These are phyloP conservation scores for Penicillium salamii DNA, from an alignment of 495 filamentous ascomycete species.

Conservation along the genomic window DNA sequence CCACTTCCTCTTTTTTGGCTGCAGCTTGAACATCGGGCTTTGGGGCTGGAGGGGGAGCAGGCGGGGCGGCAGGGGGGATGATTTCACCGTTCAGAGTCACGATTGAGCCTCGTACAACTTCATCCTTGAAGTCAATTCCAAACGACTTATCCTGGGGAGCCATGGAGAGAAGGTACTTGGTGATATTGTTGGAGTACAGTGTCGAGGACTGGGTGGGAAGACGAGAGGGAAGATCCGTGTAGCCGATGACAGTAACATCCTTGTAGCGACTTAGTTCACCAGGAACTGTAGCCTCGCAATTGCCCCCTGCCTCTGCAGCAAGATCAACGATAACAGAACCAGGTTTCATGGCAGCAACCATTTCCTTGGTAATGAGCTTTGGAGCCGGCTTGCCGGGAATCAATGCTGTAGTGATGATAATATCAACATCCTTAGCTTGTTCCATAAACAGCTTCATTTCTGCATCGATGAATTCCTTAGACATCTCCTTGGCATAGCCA, in stretches of 20 bases:
- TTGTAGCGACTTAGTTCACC: conserved; percentile 65
- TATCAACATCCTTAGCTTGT: conserved; percentile 75
- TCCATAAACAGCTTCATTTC: conserved; percentile 85
- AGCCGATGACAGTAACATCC: conserved; percentile 77
- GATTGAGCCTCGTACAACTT: conserved; percentile 76
- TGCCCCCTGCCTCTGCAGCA: conserved; percentile 77
- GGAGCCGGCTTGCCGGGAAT: conserved; percentile 76
- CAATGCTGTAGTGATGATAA: conserved; percentile 78
- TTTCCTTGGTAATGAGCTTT: conserved; percentile 72
- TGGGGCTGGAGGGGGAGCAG: conserved; percentile 64
- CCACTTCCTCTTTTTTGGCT: conserved; percentile 52
- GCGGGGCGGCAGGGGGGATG: conserved; percentile 66
- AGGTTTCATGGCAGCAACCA: conserved; percentile 77
- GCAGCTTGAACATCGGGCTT: conserved; percentile 45
- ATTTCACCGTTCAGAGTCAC: conserved; percentile 72
- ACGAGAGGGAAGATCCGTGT: conserved; percentile 77
- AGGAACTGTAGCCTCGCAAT: conserved; percentile 71
- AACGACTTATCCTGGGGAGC: conserved; percentile 69
- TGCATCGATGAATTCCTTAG: conserved; percentile 80
- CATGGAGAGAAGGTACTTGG: conserved; percentile 77
- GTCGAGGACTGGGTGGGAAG: conserved; percentile 79
- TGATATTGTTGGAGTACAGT: conserved; percentile 84
- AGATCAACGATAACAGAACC: conserved; percentile 80
- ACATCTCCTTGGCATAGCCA: conserved; percentile 86
- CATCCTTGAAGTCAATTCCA: conserved; percentile 71